Evolutionary conservation across 352 stramenopile genomes (phyloP).

Genomic region (Plasmopara halstedii): DNA sequence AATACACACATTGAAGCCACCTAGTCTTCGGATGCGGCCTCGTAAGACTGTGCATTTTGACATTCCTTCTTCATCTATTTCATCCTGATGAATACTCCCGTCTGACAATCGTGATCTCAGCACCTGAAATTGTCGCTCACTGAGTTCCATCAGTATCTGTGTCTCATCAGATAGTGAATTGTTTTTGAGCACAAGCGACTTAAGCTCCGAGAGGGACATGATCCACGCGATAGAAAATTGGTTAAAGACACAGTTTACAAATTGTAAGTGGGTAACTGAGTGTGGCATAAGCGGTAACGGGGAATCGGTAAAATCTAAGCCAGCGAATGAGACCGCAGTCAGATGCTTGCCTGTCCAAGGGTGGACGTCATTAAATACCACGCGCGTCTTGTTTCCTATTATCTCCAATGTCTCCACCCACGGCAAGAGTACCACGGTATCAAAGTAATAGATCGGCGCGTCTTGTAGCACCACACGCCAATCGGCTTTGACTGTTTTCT

Average conservation of each 20-base stretch:
- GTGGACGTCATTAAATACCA: conserved; percentile 11
- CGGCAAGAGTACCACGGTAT: conserved; percentile 1
- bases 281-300: conserved; percentile 16
- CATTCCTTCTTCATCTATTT: neutral
- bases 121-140: conserved; percentile 11
- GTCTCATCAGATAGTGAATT: conserved; percentile 6
- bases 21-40: conserved; percentile 8
- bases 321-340: conserved; percentile 24
- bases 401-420: conserved; percentile 11
- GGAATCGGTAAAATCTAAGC: conserved; percentile 20
- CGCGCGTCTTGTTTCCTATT: conserved; percentile 10
- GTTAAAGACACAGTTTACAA: conserved; percentile 20
- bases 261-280: conserved; percentile 14
- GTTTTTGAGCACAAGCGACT: conserved; percentile 15
- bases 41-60: conserved; percentile 6
- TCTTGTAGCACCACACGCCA: conserved; percentile 14
- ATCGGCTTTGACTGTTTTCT: neutral
- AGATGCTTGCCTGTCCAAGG: conserved; percentile 13
- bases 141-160: conserved; percentile 9
- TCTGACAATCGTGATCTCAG: conserved; percentile 4
- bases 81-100: neutral
- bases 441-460: conserved; percentile 2
- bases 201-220: conserved; percentile 9
- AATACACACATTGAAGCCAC: conserved; percentile 18
- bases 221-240: conserved; percentile 11